Evolutionary conservation across 2,329 filamentous ascomycete species (phyloP), one percentile per base, ranked within the genome.

Genomic region (Setomelanomma holmii): DNA sequence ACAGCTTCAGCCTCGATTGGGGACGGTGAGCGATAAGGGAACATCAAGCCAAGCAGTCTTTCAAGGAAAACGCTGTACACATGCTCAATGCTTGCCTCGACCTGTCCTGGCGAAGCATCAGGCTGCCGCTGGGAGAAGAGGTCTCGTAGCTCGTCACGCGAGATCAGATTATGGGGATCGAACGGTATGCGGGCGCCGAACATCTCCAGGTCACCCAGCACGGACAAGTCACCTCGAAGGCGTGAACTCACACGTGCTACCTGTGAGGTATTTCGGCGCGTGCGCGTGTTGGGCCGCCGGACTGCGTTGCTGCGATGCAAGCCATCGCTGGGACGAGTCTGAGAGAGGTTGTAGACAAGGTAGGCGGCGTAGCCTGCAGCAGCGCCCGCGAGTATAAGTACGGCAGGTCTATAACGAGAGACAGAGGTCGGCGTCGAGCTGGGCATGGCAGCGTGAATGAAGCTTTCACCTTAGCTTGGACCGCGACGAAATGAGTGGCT

Each of bases 301-400:
- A 90, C 69, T 10, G 88, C 88, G 72, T 89, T 90, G 67, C 87
- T 87, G 56, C 88, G 80, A 60, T 84, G 87, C 23, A 90, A 75
- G 12, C 64, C 56, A 38, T 60, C 53, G 21, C 47, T 65, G 52
- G 63, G 65, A 55, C 60, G 63, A 20, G 56, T 64, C 39, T 71
- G 72, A 51, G 63, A 68, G 67, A 59, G 71, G 49, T 63, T 73
- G 69, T 86, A 89, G 61, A 86, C 74, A 50, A 85, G 82, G 67
- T 86, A 89, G 50, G 82, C 80, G 48, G 83, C 75, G 42, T 83
- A 86, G 10, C 79, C 80, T 38, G 84, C 82, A 1, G 84, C 82
- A 40, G 85, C 69, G 40, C 82, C 81, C 33, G 85, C 83, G 20
- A 85, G 60, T 44, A 84, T 79, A 46, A 89, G 78, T 50, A 84